A percentile compares a stretch with the other conserved stretches of the same genome.
phyloP scores from a whole-genome alignment of 2,329 filamentous ascomycete genomes.

The Madurella mycetomatis region DNA sequence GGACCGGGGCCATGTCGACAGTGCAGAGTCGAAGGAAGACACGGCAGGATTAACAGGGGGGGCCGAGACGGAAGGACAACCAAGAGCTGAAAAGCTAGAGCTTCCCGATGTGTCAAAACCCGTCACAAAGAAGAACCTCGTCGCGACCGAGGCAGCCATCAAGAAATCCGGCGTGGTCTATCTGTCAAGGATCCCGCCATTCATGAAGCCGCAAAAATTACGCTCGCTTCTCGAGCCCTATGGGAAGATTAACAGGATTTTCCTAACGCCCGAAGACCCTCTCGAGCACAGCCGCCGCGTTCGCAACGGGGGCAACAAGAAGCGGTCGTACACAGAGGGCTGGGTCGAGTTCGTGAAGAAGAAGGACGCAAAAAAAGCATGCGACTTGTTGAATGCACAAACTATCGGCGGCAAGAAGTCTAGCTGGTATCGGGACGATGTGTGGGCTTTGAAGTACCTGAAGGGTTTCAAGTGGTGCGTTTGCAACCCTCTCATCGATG shows the following conservation, averaged over 20 bases:
- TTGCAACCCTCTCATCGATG: conserved; percentile 19
- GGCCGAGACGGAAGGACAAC: conserved; percentile 25
- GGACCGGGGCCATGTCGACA: conserved; percentile 26
- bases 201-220: conserved; percentile 80
- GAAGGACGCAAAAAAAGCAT: conserved; percentile 70
- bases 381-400: conserved; percentile 70
- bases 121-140: conserved; percentile 63
- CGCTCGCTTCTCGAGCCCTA: conserved; percentile 71
- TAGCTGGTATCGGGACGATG: conserved; percentile 76
- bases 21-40: conserved; percentile 23
- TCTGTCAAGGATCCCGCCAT: conserved; percentile 77
- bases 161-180: conserved; percentile 78
- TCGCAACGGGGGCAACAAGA: conserved; percentile 74
- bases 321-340: conserved; percentile 74
- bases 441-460: conserved; percentile 80
- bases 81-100: conserved; percentile 23
- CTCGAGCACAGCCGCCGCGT: conserved; percentile 62
- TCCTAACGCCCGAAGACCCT: conserved; percentile 72
- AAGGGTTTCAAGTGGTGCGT: conserved; percentile 76
- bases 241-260: conserved; percentile 71
- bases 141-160: conserved; percentile 58
- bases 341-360: conserved; percentile 82
- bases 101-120: conserved; percentile 50
- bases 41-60: conserved; percentile 24
- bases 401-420: conserved; percentile 82